phyloP scores from a whole-genome alignment of 2,329 filamentous ascomycete genomes.

The Epichloe sibirici region DNA sequence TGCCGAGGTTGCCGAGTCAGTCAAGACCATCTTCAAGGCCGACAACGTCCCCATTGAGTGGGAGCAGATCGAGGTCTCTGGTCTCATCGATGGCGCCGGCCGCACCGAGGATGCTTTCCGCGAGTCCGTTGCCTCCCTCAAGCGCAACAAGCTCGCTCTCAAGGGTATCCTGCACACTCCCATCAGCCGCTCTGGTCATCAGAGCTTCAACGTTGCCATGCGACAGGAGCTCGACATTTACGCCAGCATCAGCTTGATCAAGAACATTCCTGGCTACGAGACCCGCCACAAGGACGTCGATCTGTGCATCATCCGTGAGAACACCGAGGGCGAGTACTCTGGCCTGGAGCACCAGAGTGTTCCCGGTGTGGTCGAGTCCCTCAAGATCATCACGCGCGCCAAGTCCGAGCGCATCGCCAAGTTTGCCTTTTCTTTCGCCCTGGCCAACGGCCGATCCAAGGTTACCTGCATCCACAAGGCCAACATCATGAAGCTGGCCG shows the following conservation, averaged over 20 bases:
- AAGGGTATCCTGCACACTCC: constrained; percentile 99
- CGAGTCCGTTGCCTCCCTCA: constrained; percentile 87
- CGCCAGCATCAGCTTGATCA: constrained; percentile 93
- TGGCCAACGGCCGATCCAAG: constrained; percentile 98
- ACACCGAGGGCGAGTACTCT: constrained; percentile 99
- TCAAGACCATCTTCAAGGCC: constrained; percentile 99
- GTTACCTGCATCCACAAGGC: constrained; percentile 99
- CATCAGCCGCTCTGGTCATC: constrained; percentile 90
- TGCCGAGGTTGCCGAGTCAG: constrained; percentile 92
- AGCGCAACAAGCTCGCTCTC: constrained; percentile 96
- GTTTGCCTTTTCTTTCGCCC: constrained; percentile 94
- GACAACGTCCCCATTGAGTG: constrained; percentile 98
- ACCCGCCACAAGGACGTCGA: constrained; percentile 96
- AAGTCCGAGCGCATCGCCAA: constrained; percentile 99
- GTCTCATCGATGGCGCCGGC: constrained; percentile 66
- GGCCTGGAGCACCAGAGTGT: constrained; percentile 98
- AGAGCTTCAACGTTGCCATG: constrained; percentile 98
- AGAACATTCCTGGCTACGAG: constrained; percentile 98
- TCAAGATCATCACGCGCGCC: constrained; percentile 98
- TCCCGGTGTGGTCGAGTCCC: constrained; percentile 88
- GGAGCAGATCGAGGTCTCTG: constrained; percentile 95
- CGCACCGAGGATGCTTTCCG: constrained; percentile 91
- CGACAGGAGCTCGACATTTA: constrained; percentile 99
- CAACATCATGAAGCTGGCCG: constrained; percentile 99
- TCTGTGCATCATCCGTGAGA: constrained; percentile 98